Percentiles rank a stretch among this genome's conserved stretches.
Conservation (phyloP, 306 rosid genomes). For the Begonia fuchsioides region DNA sequence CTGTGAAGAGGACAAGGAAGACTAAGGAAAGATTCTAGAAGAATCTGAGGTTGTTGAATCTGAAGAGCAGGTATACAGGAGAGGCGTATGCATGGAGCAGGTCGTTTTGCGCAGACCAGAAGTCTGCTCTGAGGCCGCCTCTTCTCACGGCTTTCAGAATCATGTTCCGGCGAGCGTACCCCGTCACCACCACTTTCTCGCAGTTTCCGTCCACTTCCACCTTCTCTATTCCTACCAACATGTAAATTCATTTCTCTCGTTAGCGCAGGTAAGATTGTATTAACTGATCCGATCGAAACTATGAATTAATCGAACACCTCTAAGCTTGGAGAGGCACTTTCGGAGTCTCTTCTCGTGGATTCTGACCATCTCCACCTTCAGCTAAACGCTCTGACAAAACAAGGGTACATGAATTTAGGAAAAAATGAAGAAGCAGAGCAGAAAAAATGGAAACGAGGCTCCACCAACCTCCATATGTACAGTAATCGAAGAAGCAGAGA, state of each 20-base stretch:
- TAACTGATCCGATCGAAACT: too few species aligned
- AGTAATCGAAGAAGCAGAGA: not conserved
- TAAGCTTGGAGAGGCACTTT: slow-evolving; percentile 67
- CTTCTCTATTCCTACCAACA: slow-evolving; percentile 55
- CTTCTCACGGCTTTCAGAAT: slow-evolving; percentile 74
- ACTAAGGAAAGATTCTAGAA: slow-evolving; percentile 22
- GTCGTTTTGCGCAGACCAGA: slow-evolving; percentile 79
- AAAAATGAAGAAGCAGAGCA: not conserved
- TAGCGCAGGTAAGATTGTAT: too few species aligned
- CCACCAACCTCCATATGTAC: too few species aligned
- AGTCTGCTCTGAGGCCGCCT: slow-evolving; percentile 82
- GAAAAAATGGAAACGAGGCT: not conserved
- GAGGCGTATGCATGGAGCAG: slow-evolving; percentile 57
- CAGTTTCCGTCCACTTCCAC: slow-evolving; percentile 71
- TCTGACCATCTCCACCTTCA: slow-evolving; percentile 91
- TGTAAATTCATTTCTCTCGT: too few species aligned
- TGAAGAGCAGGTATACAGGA: slow-evolving; percentile 28
- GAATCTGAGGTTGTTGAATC: slow-evolving; percentile 43
- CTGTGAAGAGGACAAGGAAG: not conserved
- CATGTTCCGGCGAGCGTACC: slow-evolving; percentile 66
- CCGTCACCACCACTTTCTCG: slow-evolving; percentile 62
- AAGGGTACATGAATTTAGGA: not conserved
- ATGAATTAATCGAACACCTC: slow-evolving; percentile 21
- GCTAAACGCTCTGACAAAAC: slow-evolving; percentile 48
- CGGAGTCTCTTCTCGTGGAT: slow-evolving; percentile 76